phyloP scores from a whole-genome alignment of 352 stramenopile species.

The Phytophthora pisi region DNA sequence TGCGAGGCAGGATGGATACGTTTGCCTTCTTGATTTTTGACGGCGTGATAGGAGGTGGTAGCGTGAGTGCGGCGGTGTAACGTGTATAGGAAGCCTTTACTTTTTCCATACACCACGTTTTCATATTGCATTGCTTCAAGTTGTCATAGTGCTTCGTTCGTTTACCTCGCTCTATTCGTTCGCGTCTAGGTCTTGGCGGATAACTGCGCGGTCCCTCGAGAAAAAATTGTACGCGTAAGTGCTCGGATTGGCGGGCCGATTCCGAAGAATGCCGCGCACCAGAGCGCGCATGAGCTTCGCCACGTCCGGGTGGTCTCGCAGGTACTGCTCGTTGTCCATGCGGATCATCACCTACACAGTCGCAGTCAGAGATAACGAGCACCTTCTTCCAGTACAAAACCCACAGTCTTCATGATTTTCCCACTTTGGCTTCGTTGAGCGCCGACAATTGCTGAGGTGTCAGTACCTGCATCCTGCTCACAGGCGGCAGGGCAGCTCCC shows the following conservation, averaged over 20 bases:
- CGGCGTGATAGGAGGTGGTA: slow-evolving; percentile 33
- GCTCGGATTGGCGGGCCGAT: slow-evolving; percentile 53
- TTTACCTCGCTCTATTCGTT: slow-evolving; percentile 37
- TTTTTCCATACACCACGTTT: slow-evolving; percentile 21
- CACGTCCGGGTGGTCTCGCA: slow-evolving; percentile 67
- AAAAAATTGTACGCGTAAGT: slow-evolving; percentile 71
- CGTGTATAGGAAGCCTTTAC: slow-evolving; percentile 36
- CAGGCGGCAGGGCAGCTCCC: slow-evolving; percentile 3
- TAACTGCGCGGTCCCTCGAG: slow-evolving; percentile 33
- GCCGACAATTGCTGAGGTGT: slow-evolving; percentile 64
- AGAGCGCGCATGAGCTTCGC: slow-evolving; percentile 63
- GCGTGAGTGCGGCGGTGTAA: slow-evolving; percentile 42
- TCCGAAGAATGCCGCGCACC: slow-evolving; percentile 60
- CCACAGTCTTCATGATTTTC: neutral
- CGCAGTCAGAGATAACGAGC: slow-evolving; percentile 9
- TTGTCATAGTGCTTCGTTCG: neutral
- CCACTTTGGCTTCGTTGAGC: slow-evolving; percentile 74
- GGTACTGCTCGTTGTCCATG: slow-evolving; percentile 81
- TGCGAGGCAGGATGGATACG: slow-evolving; percentile 32
- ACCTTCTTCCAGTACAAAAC: neutral
- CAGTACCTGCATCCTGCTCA: slow-evolving; percentile 64
- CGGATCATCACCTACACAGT: slow-evolving; percentile 65
- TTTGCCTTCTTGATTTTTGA: slow-evolving; percentile 43
- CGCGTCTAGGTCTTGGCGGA: slow-evolving; percentile 52
- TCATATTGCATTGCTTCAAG: neutral